These are phyloP conservation scores for Amanita thiersii DNA, from an alignment of 768 basidiomycete species.

Conservation along the genomic window DNA sequence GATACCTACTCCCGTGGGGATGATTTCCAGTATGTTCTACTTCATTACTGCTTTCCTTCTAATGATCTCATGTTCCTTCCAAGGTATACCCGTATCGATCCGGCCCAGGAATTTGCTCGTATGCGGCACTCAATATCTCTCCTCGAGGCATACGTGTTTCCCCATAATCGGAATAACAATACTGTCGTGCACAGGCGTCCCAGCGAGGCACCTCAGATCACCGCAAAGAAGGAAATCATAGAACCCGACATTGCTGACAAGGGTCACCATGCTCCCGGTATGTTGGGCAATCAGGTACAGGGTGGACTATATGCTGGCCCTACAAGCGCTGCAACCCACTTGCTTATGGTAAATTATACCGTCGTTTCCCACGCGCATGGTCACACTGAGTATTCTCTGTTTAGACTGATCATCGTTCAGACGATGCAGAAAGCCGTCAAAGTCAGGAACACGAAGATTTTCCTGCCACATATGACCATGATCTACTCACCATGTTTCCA, in stretches of 20 bases:
- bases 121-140: conserved; percentile 62
- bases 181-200: conserved; percentile 24
- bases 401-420: conserved; percentile 40
- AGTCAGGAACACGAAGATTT: conserved; percentile 48
- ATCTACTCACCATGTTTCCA: conserved; percentile 62
- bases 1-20: conserved; percentile 48
- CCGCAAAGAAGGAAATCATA: conserved; percentile 47
- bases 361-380: conserved; percentile 9
- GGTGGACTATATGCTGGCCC: conserved; percentile 75
- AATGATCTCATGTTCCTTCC: conserved; percentile 8
- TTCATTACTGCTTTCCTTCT: conserved; percentile 12
- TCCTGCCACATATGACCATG: conserved; percentile 51
- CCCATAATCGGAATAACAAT: conserved; percentile 29
- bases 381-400: conserved; percentile 13
- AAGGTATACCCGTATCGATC: conserved; percentile 46
- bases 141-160: conserved; percentile 53
- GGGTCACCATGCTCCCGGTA: conserved; percentile 45
- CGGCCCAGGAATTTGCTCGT: conserved; percentile 57
- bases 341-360: conserved; percentile 43
- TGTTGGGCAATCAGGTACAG: conserved; percentile 56
- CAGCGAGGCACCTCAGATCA: conserved; percentile 27
- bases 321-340: conserved; percentile 65
- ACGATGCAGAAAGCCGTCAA: conserved; percentile 45
- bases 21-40: conserved; percentile 45
- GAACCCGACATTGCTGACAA: conserved; percentile 41